Conservation (phyloP, 2,329 filamentous ascomycete species). For the Trichoderma sp. region DNA sequence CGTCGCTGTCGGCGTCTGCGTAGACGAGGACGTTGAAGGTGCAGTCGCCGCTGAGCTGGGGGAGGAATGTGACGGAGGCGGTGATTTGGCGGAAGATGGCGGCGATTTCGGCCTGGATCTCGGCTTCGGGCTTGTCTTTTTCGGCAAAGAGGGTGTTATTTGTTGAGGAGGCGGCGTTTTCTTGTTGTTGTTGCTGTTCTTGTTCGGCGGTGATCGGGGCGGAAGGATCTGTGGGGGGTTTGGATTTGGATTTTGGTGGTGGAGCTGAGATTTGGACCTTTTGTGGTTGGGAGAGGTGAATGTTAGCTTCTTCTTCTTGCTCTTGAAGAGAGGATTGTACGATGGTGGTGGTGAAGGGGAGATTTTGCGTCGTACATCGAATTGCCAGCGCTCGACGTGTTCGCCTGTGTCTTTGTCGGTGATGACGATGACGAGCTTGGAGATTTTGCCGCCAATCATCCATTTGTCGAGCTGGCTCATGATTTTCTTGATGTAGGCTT, state of each 20-base stretch:
- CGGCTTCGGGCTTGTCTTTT: slow-evolving; percentile 81
- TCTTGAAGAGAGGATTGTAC: too few relatives aligned
- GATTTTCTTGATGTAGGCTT: slow-evolving; percentile 98
- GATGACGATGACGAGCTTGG: slow-evolving; percentile 93
- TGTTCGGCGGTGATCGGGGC: too few relatives aligned
- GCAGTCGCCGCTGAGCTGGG: slow-evolving; percentile 84
- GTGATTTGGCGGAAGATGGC: slow-evolving; percentile 98
- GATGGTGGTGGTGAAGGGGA: neutral
- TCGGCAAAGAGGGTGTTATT: slow-evolving; percentile 29
- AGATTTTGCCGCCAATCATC: slow-evolving; percentile 97
- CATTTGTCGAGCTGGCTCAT: slow-evolving; percentile 97
- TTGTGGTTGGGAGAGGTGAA: neutral
- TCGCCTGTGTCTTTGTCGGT: slow-evolving; percentile 97
- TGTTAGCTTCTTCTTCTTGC: neutral
- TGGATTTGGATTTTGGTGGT: slow-evolving; percentile 39
- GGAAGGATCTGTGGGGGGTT: slow-evolving; percentile 23
- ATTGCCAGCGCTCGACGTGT: slow-evolving; percentile 96
- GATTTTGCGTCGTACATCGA: slow-evolving; percentile 63
- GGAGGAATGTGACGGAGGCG: slow-evolving; percentile 92
- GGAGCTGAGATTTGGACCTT: slow-evolving; percentile 29
- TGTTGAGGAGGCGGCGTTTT: slow-evolving; percentile 56
- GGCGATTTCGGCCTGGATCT: slow-evolving; percentile 94
- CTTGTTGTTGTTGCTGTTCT: slow-evolving; percentile 45
- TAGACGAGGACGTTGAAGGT: slow-evolving; percentile 99
- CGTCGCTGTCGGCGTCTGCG: slow-evolving; percentile 92